phyloP scores from a whole-genome alignment of 345 rosid species.

The Eucalyptus tenuipes region DNA sequence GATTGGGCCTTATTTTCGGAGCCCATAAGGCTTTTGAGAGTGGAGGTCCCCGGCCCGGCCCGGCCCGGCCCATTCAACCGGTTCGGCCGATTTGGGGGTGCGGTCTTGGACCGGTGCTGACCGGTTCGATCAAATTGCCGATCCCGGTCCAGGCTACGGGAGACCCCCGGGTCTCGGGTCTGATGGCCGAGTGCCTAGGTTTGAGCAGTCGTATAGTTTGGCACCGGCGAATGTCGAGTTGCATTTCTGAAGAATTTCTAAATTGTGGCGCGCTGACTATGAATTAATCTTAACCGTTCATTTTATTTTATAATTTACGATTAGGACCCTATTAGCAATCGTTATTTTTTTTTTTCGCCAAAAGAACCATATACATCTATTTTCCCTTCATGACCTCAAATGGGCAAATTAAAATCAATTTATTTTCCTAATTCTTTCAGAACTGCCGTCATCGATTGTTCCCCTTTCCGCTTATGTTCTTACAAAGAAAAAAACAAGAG shows the following conservation, averaged over 20 bases:
- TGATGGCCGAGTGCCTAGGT: fast-evolving
- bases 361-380: neutral
- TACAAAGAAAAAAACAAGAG: neutral
- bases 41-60: neutral
- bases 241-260: neutral
- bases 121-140: neutral
- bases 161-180: neutral
- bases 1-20: neutral
- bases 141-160: neutral
- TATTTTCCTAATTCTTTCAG: neutral
- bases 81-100: neutral
- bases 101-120: neutral
- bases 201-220: fast-evolving
- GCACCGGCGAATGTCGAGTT: fast-evolving
- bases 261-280: fast-evolving
- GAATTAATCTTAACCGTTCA: neutral
- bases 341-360: neutral
- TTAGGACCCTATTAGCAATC: neutral
- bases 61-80: neutral
- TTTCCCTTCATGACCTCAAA: neutral
- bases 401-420: neutral
- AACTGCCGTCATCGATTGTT: neutral
- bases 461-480: neutral
- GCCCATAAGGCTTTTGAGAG: neutral
- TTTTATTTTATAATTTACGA: neutral